Percentiles rank a stretch among this genome's conserved stretches.
phyloP scores from a whole-genome alignment of 345 rosid genomes.

The Brassica napus region DNA sequence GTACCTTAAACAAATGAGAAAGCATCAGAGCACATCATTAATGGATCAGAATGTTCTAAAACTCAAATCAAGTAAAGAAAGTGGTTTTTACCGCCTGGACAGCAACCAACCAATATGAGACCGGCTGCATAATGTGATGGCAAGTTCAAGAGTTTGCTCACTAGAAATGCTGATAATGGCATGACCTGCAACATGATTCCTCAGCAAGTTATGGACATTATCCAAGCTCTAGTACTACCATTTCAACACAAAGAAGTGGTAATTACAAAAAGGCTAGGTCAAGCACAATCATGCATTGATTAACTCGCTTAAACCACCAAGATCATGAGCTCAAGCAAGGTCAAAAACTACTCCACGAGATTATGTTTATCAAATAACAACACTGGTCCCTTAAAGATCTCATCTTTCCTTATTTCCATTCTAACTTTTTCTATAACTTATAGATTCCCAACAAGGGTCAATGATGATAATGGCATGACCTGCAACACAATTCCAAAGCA shows the following conservation, averaged over 20 bases:
- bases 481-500: conserved; percentile 35
- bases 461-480: conserved; percentile 89
- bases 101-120: conserved; percentile 86
- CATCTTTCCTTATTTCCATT: background rate
- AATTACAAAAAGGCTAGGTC: background rate
- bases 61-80: background rate
- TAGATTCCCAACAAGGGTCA: background rate
- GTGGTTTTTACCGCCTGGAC: conserved; percentile 75
- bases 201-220: conserved; percentile 3
- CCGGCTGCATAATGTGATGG: conserved; percentile 94
- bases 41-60: background rate
- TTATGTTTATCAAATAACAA: background rate
- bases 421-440: background rate
- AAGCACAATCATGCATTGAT: background rate
- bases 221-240: too few relatives aligned
- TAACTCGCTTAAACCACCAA: background rate
- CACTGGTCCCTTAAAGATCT: background rate
- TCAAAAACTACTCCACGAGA: conserved; percentile 9
- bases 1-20: conserved; percentile 56
- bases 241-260: background rate
- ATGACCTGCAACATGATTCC: conserved; percentile 58
- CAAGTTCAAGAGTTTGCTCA: conserved; percentile 78
- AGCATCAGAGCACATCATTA: conserved; percentile 10
- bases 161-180: conserved; percentile 79
- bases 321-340: conserved; percentile 15